Evolutionary conservation across 352 stramenopile genomes (phyloP), one percentile per base, ranked within the genome.

Genomic region (Globisporangium takayamanum): DNA sequence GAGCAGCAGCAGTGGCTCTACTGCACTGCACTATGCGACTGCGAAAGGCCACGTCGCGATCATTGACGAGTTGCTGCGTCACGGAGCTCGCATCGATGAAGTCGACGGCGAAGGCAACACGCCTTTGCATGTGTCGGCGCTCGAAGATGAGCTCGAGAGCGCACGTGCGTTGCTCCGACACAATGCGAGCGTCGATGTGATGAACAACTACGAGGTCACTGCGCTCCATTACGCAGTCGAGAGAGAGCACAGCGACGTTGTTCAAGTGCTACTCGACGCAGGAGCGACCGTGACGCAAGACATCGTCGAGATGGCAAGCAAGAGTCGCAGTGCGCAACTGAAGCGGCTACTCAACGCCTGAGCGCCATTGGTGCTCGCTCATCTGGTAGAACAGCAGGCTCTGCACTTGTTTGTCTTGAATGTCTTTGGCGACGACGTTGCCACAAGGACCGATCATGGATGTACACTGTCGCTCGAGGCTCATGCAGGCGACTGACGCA

Each of bases 161-260:
- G 42, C n/a, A 15, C 45, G 45, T 26, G 1, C 18, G 16, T 45
- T 45, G 39, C 39, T 45, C 16, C 12, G 16, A 18, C 39, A 45
- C 39, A 45, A 14, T n/a, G 39, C 39, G 16, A 45, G 16, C 8
- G 39, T 45, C 28, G 28, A 33, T 33, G 28, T 33, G 28, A 33
- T 33, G 28, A 33, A 33, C 28, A 33, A 33, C 28, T 33, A 33
- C 28, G 28, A 33, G 28, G 28, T 33, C 28, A 33, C 28, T 3
- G 28, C 28, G 28, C 28, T 33, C 28, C 66, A 80, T 68, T 20
- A 89, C 64, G 30, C 92, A 78, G 59, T 94, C 84, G 60, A 69
- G 69, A 50, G 78, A 57, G 42, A 73, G 78, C 20, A 92, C 69
- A 46, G 92, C 73, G 49, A 84, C 76, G 65, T 94, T 82, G 67